A percentile compares a stretch with the other conserved stretches of the same genome.
Conservation (phyloP, 768 basidiomycete genomes). For the Tylopilus sp. region DNA sequence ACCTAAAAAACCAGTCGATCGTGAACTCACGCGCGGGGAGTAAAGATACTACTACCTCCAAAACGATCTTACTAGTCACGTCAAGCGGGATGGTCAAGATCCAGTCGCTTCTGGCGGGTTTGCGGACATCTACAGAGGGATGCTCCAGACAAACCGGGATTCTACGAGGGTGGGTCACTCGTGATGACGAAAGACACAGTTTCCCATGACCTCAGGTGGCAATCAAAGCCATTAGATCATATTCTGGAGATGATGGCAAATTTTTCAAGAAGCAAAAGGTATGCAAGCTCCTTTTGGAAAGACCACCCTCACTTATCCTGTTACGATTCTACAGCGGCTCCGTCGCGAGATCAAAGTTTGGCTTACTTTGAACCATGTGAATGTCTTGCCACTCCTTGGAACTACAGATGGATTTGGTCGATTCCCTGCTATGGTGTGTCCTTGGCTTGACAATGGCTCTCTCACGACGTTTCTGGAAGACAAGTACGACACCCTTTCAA, state of each 20-base stretch:
- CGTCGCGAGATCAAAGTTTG: slow-evolving; percentile 29
- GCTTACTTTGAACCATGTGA: slow-evolving; percentile 22
- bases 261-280: slow-evolving; percentile 12
- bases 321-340: slow-evolving; percentile 18
- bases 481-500: slow-evolving; percentile 6
- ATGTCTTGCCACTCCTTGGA: slow-evolving; percentile 19
- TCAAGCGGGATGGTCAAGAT: slow-evolving; percentile 9
- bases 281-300: neutral
- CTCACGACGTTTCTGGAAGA: slow-evolving; percentile 20
- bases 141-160: slow-evolving; percentile 6
- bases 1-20: neutral
- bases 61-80: slow-evolving; percentile 7
- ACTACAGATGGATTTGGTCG: slow-evolving; percentile 25
- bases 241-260: slow-evolving; percentile 8
- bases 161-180: neutral
- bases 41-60: neutral
- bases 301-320: neutral
- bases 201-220: slow-evolving; percentile 8
- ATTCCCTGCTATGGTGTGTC: slow-evolving; percentile 28
- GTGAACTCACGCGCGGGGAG: neutral
- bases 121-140: slow-evolving; percentile 16
- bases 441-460: slow-evolving; percentile 26
- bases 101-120: slow-evolving; percentile 15
- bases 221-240: slow-evolving; percentile 18
- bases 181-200: too few species aligned